phyloP scores from a whole-genome alignment of 106 monocot genomes.

The Narthecium ossifragum region DNA sequence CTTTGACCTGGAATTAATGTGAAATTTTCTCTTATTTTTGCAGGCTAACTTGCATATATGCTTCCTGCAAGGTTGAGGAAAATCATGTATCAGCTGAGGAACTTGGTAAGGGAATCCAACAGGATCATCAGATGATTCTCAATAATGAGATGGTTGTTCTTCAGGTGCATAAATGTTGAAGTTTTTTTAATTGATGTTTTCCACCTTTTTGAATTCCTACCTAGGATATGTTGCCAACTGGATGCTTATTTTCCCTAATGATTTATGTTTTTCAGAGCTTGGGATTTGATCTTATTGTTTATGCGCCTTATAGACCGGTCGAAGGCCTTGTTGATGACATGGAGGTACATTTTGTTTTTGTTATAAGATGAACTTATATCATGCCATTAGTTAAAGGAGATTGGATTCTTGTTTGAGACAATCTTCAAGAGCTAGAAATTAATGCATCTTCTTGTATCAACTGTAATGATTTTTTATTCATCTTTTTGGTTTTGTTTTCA shows the following conservation, averaged over 20 bases:
- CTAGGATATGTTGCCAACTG: no score
- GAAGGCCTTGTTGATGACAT: constrained; percentile 81
- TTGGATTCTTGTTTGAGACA: background rate
- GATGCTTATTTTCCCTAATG: no score
- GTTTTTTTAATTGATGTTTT: no score
- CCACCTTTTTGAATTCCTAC: no score
- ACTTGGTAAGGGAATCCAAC: constrained; percentile 95
- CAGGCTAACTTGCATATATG: constrained; percentile 96
- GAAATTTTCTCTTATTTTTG: constrained; percentile 6
- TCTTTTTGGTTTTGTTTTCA: constrained; percentile 11
- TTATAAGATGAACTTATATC: background rate
- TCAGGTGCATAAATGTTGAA: constrained; percentile 35
- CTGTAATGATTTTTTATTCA: background rate
- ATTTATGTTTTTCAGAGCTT: constrained; percentile 43
- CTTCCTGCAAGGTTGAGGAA: constrained; percentile 97
- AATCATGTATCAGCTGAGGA: constrained; percentile 98
- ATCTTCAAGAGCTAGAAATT: background rate
- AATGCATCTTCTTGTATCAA: background rate
- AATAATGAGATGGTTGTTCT: constrained; percentile 93
- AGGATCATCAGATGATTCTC: constrained; percentile 90
- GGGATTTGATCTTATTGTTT: constrained; percentile 95
- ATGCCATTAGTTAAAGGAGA: background rate
- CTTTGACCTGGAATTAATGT: no score
- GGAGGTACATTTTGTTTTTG: constrained; percentile 35
- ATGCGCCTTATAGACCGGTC: constrained; percentile 86